phyloP scores from a whole-genome alignment of 805 yeast genomes.

The Lipomyces sp. region DNA sequence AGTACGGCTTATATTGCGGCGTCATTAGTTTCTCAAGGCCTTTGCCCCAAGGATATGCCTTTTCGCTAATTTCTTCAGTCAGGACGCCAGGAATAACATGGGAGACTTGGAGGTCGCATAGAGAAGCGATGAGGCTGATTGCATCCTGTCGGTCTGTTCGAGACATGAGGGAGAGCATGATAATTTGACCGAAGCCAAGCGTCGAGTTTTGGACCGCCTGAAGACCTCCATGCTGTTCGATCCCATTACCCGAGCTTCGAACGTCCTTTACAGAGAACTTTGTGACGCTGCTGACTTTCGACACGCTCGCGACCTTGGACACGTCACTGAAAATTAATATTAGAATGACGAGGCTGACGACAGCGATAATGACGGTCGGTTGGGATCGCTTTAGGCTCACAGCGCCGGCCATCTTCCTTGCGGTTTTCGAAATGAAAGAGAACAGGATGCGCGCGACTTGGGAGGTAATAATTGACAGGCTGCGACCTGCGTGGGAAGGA shows the following conservation, averaged over 20 bases:
- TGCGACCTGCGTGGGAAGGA: neutral
- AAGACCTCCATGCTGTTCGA: slow-evolving; percentile 3
- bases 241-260: neutral
- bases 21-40: slow-evolving; percentile 12
- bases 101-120: slow-evolving; percentile 15
- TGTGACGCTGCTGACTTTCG: neutral
- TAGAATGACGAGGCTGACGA: neutral
- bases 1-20: slow-evolving; percentile 7
- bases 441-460: neutral
- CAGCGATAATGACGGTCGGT: neutral
- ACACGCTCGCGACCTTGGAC: neutral
- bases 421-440: neutral
- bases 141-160: slow-evolving; percentile 31
- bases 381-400: neutral
- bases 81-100: slow-evolving; percentile 15
- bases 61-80: slow-evolving; percentile 12
- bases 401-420: neutral
- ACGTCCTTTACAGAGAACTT: neutral
- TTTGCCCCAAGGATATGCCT: slow-evolving; percentile 15
- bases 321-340: neutral
- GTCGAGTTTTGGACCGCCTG: slow-evolving; percentile 17
- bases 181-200: slow-evolving; percentile 20
- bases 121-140: slow-evolving; percentile 17
- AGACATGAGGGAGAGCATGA: slow-evolving; percentile 15
- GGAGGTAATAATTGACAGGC: neutral